Conservation (phyloP, 2,329 filamentous ascomycete species). For the Aspergillus transmontanensis region DNA sequence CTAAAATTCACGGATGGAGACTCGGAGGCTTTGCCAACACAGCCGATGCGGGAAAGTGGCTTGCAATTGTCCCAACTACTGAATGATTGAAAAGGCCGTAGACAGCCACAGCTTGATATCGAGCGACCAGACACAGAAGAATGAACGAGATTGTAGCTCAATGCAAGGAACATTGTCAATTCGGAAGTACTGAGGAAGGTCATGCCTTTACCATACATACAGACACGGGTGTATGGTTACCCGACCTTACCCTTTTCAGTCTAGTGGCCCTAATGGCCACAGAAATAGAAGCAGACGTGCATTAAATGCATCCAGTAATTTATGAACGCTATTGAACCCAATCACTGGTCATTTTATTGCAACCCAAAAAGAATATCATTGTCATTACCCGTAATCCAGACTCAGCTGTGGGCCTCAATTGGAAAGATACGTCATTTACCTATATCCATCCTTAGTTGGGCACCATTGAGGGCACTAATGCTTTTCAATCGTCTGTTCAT, state of each 20-base stretch:
- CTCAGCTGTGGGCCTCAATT: background rate
- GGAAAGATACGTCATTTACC: background rate
- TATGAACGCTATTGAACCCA: background rate
- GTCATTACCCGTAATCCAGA: background rate
- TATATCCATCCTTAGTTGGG: background rate
- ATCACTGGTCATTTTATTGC: background rate
- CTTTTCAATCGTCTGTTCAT: background rate
- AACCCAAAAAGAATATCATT: background rate
- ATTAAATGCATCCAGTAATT: background rate
- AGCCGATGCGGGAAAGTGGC: background rate
- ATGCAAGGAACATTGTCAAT: background rate
- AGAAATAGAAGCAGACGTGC: background rate
- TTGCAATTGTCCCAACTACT: background rate
- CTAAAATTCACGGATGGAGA: slow-evolving; percentile 13
- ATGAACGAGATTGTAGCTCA: background rate
- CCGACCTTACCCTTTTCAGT: background rate
- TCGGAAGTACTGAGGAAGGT: background rate
- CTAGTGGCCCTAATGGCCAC: background rate
- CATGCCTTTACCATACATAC: background rate
- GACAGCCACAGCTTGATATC: background rate
- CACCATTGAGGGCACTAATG: background rate
- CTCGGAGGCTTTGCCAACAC: slow-evolving; percentile 4
- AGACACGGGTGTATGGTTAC: background rate
- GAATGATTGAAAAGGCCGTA: background rate
- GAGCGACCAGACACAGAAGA: background rate